phyloP scores from a whole-genome alignment of 139 green algal species.

The Mesotaenium endlicherianum region DNA sequence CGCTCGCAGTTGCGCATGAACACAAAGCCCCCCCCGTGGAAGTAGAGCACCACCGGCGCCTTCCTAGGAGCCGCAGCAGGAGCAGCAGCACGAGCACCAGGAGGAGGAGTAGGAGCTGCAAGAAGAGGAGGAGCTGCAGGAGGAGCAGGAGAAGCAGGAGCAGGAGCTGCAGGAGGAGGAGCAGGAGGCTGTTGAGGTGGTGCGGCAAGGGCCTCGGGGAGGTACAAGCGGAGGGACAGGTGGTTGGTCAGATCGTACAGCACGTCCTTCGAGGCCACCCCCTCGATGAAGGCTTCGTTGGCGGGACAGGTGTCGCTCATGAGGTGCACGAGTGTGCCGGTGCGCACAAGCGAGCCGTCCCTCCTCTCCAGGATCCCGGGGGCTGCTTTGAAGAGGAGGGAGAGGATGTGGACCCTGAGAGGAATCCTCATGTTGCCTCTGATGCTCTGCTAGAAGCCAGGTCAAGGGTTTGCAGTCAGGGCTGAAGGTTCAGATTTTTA shows the following conservation, averaged over 20 bases:
- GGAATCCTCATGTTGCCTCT: background rate
- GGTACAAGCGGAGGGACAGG: too few species aligned
- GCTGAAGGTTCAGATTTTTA: too few species aligned
- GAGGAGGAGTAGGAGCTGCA: background rate
- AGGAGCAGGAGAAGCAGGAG: background rate
- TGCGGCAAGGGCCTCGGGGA: too few species aligned
- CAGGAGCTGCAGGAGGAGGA: too few species aligned
- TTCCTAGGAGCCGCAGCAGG: background rate
- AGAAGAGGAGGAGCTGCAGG: background rate
- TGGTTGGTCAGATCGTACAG: background rate
- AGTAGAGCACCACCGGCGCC: conserved; percentile 2
- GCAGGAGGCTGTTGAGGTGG: too few species aligned
- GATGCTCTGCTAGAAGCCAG: too few species aligned
- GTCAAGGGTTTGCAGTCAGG: too few species aligned
- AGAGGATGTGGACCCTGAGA: background rate
- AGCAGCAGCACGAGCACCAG: too few species aligned
- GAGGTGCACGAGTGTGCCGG: background rate
- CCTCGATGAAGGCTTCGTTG: background rate
- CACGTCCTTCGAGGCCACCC: background rate
- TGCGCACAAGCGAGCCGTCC: background rate
- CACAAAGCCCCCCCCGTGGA: conserved; percentile 25
- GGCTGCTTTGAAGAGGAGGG: background rate
- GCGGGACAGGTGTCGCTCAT: background rate
- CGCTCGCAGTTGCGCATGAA: background rate
- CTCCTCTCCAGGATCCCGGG: background rate